phyloP scores from a whole-genome alignment of 164 flowering plant species.

The Sextonia rubra region DNA sequence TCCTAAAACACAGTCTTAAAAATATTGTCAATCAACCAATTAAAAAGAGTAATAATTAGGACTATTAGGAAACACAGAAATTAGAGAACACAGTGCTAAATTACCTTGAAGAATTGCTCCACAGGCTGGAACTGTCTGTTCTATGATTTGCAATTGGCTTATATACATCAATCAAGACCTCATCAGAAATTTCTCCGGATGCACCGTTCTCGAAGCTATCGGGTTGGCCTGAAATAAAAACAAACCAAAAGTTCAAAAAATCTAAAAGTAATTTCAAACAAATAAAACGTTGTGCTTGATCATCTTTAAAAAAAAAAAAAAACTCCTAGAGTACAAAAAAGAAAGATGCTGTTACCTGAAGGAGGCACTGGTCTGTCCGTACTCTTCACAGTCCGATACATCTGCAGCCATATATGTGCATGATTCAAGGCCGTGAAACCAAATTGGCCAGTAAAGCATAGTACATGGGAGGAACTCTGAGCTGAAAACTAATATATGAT shows the following conservation, averaged over 20 bases:
- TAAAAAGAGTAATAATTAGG: too few relatives aligned
- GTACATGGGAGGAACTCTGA: too few relatives aligned
- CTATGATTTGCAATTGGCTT: slow-evolving; percentile 20
- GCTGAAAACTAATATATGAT: too few relatives aligned
- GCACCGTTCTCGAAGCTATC: slow-evolving; percentile 60
- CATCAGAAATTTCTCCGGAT: slow-evolving; percentile 80
- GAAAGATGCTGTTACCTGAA: slow-evolving; percentile 49
- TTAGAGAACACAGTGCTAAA: too few relatives aligned
- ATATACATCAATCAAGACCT: slow-evolving; percentile 45
- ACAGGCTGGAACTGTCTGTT: slow-evolving; percentile 46
- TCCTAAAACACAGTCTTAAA: too few relatives aligned
- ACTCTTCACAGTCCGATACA: slow-evolving; percentile 96
- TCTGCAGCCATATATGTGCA: slow-evolving; percentile 39
- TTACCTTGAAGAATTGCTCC: slow-evolving; percentile 97
- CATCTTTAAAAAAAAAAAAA: neutral
- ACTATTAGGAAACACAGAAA: too few relatives aligned
- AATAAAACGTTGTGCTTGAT: neutral
- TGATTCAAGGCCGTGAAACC: neutral
- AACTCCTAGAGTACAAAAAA: neutral
- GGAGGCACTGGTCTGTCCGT: slow-evolving; percentile 86
- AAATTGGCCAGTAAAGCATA: too few relatives aligned
- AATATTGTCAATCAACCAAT: too few relatives aligned
- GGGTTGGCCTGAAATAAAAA: slow-evolving; percentile 32
- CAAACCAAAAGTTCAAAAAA: neutral
- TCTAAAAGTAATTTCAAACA: neutral